Conservation (phyloP, 139 green algal species). For the Chlamydomonas eustigma region DNA sequence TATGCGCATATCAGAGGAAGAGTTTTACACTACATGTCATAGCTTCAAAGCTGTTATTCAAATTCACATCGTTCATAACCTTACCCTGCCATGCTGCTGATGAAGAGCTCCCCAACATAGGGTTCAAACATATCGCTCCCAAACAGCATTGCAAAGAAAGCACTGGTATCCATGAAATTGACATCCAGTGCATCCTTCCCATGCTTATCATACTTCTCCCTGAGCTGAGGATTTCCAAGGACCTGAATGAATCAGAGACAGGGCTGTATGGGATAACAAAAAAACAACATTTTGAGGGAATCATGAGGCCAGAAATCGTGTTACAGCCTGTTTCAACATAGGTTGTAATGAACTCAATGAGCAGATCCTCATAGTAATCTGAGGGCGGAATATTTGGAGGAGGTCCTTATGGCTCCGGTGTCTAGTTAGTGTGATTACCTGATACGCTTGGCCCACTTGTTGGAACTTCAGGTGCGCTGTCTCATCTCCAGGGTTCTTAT, state of each 20-base stretch:
- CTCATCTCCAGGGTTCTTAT: constrained; percentile 88
- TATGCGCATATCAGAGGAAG: too few species aligned
- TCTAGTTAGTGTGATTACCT: constrained; percentile 47
- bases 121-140: constrained; percentile 76
- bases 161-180: constrained; percentile 74
- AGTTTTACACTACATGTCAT: constrained; percentile 8
- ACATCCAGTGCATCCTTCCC: constrained; percentile 66
- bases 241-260: too few species aligned
- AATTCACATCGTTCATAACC: not conserved
- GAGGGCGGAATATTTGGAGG: too few species aligned
- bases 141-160: constrained; percentile 86
- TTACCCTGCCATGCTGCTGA: constrained; percentile 24
- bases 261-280: too few species aligned
- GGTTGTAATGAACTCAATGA: too few species aligned
- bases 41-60: not conserved
- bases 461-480: constrained; percentile 85
- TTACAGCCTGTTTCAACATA: too few species aligned
- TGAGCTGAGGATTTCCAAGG: constrained; percentile 69
- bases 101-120: constrained; percentile 76
- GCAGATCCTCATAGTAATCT: too few species aligned
- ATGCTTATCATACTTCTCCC: constrained; percentile 70
- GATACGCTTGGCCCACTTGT: constrained; percentile 71
- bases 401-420: too few species aligned
- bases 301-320: too few species aligned
- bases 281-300: too few species aligned